phyloP scores from a whole-genome alignment of 306 rosid species.

The Arachis stenosperma region DNA sequence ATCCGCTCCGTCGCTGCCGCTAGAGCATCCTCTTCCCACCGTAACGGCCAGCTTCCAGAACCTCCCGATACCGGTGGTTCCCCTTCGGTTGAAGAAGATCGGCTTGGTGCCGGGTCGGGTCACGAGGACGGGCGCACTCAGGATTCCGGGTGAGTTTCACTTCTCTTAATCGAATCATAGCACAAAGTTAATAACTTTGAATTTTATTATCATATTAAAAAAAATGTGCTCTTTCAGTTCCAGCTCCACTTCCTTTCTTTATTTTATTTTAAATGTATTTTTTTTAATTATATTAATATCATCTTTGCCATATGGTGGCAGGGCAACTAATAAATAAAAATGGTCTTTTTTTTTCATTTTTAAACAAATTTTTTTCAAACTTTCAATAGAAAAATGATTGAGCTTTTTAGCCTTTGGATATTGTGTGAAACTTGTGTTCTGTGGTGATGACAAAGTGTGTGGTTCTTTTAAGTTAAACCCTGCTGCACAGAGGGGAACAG shows the following conservation, averaged over 20 bases:
- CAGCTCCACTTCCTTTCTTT: background rate
- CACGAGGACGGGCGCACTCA: slow-evolving; percentile 12
- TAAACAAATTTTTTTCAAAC: no score
- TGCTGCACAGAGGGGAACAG: slow-evolving; percentile 4
- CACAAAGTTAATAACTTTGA: no score
- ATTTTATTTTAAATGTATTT: background rate
- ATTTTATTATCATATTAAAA: no score
- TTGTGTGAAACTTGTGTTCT: slow-evolving; percentile 4
- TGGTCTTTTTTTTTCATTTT: background rate
- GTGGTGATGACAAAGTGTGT: background rate
- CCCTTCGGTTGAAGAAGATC: slow-evolving; percentile 5
- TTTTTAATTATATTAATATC: background rate
- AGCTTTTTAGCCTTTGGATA: slow-evolving; percentile 2
- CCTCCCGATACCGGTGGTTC: slow-evolving; percentile 6
- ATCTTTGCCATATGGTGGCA: slow-evolving; percentile 25
- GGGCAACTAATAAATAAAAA: slow-evolving; percentile 31
- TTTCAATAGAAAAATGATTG: background rate
- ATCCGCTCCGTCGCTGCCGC: slow-evolving; percentile 47
- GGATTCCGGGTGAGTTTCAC: slow-evolving; percentile 57
- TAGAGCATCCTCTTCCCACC: slow-evolving; percentile 1
- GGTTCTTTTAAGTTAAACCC: background rate
- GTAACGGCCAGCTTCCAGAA: slow-evolving; percentile 5
- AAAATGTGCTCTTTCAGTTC: background rate
- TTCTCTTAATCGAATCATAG: background rate
- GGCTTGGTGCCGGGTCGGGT: slow-evolving; percentile 46